Base-by-base conservation (phyloP, 2,329 filamentous ascomycete species). In the Monilinia aucupariae region DNA sequence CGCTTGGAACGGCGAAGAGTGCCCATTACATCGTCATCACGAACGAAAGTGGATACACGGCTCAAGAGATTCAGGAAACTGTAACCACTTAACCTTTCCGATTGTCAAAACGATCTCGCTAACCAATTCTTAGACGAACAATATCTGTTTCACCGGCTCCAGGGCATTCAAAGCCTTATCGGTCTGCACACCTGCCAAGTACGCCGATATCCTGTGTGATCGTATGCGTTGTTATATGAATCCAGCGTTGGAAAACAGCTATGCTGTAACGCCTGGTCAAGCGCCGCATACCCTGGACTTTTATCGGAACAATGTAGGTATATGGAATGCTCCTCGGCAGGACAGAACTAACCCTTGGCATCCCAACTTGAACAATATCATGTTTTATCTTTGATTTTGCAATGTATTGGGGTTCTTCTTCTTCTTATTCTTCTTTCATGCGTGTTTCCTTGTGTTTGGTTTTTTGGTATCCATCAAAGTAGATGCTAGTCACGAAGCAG, bases 121-220 rank as follows among this genome's bases (percentile, higher is more conserved):
- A n/a, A n/a, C n/a, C n/a, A n/a, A n/a, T n/a, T 1, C 41, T 8
- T 85, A 93, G 66, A 94, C 90, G 0, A 88, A 92, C 71, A 83
- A 88, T 50, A 78, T 96, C 69, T 93, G 89, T 75, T 93, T 93
- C 73, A 78, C 89, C 0, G 96, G 88, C 69, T 90, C 89, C 10
- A 84, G 91, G 1, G 90, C 91, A 0, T 92, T 90, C n/a, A 91
- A 90, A 73, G 87, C 90, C 0, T 89, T 96, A 50, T 91, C 88
- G 69, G 85, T 96, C 69, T 93, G 88, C 69, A 90, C 91, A 0
- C 90, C 91, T 0, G 91, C 91, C 0, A 94, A 94, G 78, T 96
- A 96, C 71, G 91, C 92, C 0, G 91, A 96, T 74, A 79, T 96
- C 41, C 82, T 93, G 4, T 93, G 90, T 71, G 88, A 90, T 68